These are phyloP conservation scores for Moesziomyces antarcticus DNA, from an alignment of 1,284 basidiomycete species.

Conservation along the genomic window DNA sequence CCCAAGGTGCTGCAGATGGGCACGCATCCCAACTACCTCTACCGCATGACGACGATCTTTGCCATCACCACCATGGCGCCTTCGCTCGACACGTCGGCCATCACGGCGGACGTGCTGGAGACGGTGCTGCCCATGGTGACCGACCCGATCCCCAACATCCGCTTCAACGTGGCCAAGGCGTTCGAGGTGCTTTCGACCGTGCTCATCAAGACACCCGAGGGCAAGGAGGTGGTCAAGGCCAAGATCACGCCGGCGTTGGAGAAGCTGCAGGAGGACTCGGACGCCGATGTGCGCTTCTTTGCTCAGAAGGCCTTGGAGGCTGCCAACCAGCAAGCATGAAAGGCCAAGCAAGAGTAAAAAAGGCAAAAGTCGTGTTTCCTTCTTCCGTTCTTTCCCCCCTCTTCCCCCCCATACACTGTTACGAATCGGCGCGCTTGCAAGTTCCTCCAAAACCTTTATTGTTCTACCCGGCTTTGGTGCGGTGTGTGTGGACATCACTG, in stretches of 20 bases:
- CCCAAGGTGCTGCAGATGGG: constrained; percentile 99
- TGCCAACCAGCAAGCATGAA: constrained; percentile 25
- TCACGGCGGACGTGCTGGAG: constrained; percentile 85
- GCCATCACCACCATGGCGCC: constrained; percentile 97
- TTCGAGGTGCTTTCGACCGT: constrained; percentile 77
- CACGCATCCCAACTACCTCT: constrained; percentile 94
- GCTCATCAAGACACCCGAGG: constrained; percentile 77
- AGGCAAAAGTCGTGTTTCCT: not conserved
- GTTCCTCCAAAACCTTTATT: not conserved
- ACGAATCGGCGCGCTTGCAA: constrained; percentile 13
- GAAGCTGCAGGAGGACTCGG: constrained; percentile 86
- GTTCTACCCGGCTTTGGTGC: not conserved
- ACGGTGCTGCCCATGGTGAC: constrained; percentile 84
- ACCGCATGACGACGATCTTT: constrained; percentile 98
- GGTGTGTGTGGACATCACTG: not conserved
- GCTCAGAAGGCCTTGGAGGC: constrained; percentile 69
- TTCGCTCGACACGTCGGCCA: constrained; percentile 86
- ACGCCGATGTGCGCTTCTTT: constrained; percentile 90
- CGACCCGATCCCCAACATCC: constrained; percentile 98
- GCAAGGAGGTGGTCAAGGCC: constrained; percentile 78
- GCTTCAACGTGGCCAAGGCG: constrained; percentile 97
- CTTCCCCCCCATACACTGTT: constrained; percentile 18
- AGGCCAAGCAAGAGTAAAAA: not conserved
- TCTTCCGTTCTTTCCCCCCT: not conserved
- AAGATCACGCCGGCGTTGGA: constrained; percentile 85